These are phyloP conservation scores for Eimeria praecox DNA, from an alignment of 169 alveolate genomes.

Conservation along the genomic window DNA sequence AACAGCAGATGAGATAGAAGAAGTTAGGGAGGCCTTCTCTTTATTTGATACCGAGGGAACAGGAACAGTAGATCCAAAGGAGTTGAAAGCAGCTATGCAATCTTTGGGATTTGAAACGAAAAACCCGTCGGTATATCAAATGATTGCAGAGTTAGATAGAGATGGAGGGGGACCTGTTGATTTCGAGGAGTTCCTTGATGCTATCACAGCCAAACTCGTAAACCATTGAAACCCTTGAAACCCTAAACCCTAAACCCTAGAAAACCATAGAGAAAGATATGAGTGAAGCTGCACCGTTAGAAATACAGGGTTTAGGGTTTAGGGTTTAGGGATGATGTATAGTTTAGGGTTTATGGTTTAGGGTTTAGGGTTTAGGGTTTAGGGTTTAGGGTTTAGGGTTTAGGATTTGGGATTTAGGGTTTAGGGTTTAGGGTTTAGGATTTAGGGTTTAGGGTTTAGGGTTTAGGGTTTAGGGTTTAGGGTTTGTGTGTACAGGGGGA, in stretches of 20 bases:
- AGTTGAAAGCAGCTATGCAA: slow-evolving; percentile 99
- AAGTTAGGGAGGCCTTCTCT: slow-evolving; percentile 99
- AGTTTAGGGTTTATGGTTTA: not conserved
- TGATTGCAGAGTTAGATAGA: slow-evolving; percentile 99
- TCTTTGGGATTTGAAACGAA: slow-evolving; percentile 99
- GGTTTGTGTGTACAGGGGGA: slow-evolving; percentile 91
- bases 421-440: not conserved
- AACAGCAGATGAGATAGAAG: slow-evolving; percentile 97
- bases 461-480: not conserved
- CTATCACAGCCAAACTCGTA: slow-evolving; percentile 97
- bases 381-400: not conserved
- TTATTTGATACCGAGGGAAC: slow-evolving; percentile 99
- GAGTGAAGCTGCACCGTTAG: too few relatives aligned
- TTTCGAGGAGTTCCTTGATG: slow-evolving; percentile 98
- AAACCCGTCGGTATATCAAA: slow-evolving; percentile 98
- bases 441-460: not conserved
- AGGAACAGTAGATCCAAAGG: slow-evolving; percentile 99
- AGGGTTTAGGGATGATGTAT: not conserved
- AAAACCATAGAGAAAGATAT: too few relatives aligned
- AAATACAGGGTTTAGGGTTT: too few relatives aligned
- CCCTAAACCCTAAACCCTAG: slow-evolving; percentile 10
- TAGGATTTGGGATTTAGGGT: not conserved
- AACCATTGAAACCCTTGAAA: too few relatives aligned
- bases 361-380: not conserved
- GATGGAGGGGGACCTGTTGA: slow-evolving; percentile 97